phyloP scores from a whole-genome alignment of 495 filamentous ascomycete genomes.

The Neurospora discreta region DNA sequence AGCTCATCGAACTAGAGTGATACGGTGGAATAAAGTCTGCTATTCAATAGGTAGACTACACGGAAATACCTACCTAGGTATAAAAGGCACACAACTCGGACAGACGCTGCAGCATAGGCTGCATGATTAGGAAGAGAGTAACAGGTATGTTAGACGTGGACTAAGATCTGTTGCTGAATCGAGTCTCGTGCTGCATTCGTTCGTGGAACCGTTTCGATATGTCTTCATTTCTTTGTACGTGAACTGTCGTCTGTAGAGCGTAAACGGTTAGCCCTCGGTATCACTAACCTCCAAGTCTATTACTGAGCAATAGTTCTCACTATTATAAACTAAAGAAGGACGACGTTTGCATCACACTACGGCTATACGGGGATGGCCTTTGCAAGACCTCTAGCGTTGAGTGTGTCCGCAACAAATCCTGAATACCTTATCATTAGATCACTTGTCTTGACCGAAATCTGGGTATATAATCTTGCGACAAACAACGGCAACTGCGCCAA shows the following conservation, averaged over 20 bases:
- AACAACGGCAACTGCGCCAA: background rate
- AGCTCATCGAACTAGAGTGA: background rate
- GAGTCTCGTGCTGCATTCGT: background rate
- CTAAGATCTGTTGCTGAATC: background rate
- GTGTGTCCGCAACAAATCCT: background rate
- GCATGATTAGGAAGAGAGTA: background rate
- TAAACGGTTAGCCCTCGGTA: background rate
- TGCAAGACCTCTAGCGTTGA: background rate
- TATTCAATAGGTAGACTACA: background rate
- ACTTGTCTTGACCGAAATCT: background rate
- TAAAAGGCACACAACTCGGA: background rate
- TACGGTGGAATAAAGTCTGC: background rate
- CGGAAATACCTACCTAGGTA: background rate
- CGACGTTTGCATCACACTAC: background rate
- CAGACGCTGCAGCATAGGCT: background rate
- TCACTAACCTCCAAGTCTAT: background rate
- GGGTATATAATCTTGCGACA: background rate
- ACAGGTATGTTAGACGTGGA: background rate
- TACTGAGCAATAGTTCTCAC: background rate
- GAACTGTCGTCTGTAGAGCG: background rate
- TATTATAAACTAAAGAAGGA: background rate
- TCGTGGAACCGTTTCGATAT: background rate
- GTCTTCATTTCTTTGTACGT: background rate
- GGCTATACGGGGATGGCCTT: background rate
- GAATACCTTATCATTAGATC: background rate